Evolutionary conservation across 2,329 filamentous ascomycete genomes (phyloP), one percentile per base, ranked within the genome.

Genomic region (Beauveria bassiana): DNA sequence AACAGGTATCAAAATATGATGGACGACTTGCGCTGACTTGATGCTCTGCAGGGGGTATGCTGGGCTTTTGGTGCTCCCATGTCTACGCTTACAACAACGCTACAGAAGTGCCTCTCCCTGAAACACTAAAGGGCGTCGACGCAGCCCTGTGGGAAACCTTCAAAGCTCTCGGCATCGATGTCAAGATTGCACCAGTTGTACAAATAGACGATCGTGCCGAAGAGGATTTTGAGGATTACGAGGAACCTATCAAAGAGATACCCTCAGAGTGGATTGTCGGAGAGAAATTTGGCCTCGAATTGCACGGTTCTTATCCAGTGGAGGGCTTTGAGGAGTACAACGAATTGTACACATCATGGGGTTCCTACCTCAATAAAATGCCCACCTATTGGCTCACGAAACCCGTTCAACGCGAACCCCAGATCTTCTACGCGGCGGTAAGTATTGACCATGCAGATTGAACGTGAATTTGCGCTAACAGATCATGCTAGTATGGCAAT

Each of bases 11-110:
- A 34, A 34, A 34, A 12, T 34, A 12, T 10, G 3, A 34, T 34
- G 31, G 31, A 12, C 10, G 31, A 12, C 10, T 34, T 34, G 31
- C 9, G 31, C 31, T 34, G 31, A 34, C 31, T 34, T 34, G 31
- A 34, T 34, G 10, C 0, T 38, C 31, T 5, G 20, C 9, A 78
- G 79, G 79, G 5, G 76, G 78, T 0, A 65, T 66, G 2, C 61
- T 83, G 0, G 81, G 79, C 0, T 73, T 79, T 34, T 74, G 68
- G 56, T 82, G 78, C 62, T 72, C 73, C 3, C 78, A 83, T 59
- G 71, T 73, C 0, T 83, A 83, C 64, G 71, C 78, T 0, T 78
- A 82, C 57, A 70, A 72, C 1, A 72, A 70, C 1, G 22, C 52
- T 0, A 1, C 24, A 64, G 1, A 18, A 53, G 0, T 46, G 64